Evolutionary conservation across 495 filamentous ascomycete species (phyloP).

Genomic region (Alectoria sarmentosa): DNA sequence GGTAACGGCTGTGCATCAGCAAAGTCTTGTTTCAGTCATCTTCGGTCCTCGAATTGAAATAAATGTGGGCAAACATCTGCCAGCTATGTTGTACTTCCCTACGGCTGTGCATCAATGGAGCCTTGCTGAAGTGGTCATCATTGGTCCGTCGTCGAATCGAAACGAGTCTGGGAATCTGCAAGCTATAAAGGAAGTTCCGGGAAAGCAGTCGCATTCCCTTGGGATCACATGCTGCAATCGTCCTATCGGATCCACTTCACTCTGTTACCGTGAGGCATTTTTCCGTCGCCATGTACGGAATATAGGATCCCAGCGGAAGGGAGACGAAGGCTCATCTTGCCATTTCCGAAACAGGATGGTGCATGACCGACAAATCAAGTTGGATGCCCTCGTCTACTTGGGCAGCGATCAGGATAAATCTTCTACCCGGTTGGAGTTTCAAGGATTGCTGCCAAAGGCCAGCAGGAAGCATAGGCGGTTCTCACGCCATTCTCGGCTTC

Average conservation of each 20-base stretch:
- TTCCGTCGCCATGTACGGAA: neutral
- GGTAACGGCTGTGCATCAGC: constrained; percentile 2
- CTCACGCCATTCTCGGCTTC: neutral
- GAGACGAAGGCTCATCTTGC: constrained; percentile 1
- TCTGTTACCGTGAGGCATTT: neutral
- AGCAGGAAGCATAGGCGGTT: neutral
- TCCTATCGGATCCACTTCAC: neutral
- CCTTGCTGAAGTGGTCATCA: neutral
- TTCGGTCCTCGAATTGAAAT: neutral
- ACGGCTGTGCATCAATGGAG: neutral
- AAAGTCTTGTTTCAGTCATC: neutral
- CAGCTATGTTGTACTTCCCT: neutral
- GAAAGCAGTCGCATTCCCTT: neutral
- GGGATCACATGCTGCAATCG: neutral
- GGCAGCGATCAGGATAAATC: neutral
- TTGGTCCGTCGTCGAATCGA: neutral
- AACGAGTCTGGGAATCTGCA: neutral
- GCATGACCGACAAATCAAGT: neutral
- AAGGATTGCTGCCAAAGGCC: neutral
- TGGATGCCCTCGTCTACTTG: neutral
- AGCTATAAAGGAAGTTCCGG: neutral
- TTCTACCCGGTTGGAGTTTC: neutral
- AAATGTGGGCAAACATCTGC: neutral
- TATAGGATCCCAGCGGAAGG: neutral
- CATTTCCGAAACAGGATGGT: neutral